Percentiles rank a stretch among this genome's conserved stretches.
phyloP scores from a whole-genome alignment of 257 asterid genomes.

The Echium plantagineum region DNA sequence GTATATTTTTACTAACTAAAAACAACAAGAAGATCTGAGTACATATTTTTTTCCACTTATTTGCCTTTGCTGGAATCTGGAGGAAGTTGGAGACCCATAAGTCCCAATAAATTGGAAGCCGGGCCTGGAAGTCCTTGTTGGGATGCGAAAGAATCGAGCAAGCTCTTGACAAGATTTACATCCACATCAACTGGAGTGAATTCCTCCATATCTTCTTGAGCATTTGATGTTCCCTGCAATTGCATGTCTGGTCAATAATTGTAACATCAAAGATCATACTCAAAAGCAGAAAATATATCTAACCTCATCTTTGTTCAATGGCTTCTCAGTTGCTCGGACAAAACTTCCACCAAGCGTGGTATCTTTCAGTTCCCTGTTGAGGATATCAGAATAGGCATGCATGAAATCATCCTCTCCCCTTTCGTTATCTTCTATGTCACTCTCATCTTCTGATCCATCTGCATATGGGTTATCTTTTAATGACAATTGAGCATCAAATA shows the following conservation, averaged over 20 bases:
- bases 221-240: conserved; percentile 54
- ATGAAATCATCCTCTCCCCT: conserved; percentile 51
- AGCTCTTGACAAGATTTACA: conserved; percentile 74
- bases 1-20: neutral
- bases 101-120: conserved; percentile 83
- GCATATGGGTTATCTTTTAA: conserved; percentile 14
- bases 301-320: conserved; percentile 58
- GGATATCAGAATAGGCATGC: conserved; percentile 56
- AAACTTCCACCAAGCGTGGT: conserved; percentile 62
- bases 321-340: conserved; percentile 42
- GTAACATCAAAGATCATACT: neutral
- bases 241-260: conserved; percentile 1
- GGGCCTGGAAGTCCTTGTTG: conserved; percentile 95
- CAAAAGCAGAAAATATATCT: neutral
- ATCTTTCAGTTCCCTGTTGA: conserved; percentile 69
- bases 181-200: conserved; percentile 81
- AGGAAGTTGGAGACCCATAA: conserved; percentile 77
- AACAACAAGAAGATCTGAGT: neutral
- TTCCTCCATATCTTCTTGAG: conserved; percentile 42
- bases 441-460: conserved; percentile 61
- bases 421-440: conserved; percentile 39
- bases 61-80: conserved; percentile 50
- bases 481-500: neutral
- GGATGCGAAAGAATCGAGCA: conserved; percentile 71
- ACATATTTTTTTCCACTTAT: conserved; percentile 9